phyloP scores from a whole-genome alignment of 1,139 yeast genomes.

The Blastobotrys illinoisensis region DNA sequence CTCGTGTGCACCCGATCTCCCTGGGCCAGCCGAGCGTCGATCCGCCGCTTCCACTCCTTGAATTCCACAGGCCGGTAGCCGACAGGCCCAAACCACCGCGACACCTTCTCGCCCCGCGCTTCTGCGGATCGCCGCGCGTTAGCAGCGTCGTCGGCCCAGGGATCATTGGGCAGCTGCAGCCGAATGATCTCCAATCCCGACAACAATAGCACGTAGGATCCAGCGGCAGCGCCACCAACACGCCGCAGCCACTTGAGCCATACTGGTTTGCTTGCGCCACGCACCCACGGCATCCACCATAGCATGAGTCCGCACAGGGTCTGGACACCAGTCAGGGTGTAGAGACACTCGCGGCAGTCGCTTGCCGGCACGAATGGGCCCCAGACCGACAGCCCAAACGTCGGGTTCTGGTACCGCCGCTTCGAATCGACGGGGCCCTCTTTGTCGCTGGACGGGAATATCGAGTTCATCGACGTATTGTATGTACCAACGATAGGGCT shows the following conservation, averaged over 20 bases:
- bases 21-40: conserved; percentile 17
- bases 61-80: conserved; percentile 28
- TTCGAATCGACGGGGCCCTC: conserved; percentile 12
- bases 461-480: neutral
- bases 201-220: conserved; percentile 26
- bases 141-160: conserved; percentile 34
- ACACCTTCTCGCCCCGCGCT: conserved; percentile 18
- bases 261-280: neutral
- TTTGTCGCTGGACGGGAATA: neutral
- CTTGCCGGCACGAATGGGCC: conserved; percentile 36
- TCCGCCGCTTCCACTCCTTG: conserved; percentile 29
- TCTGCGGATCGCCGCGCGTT: conserved; percentile 24
- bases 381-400: conserved; percentile 32
- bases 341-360: conserved; percentile 31
- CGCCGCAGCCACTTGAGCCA: conserved; percentile 25
- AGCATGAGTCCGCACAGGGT: conserved; percentile 26
- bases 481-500: neutral
- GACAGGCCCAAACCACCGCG: conserved; percentile 32
- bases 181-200: conserved; percentile 30
- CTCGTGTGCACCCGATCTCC: neutral
- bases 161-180: conserved; percentile 29
- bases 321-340: conserved; percentile 28
- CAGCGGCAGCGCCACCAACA: conserved; percentile 23
- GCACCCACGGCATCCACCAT: conserved; percentile 28
- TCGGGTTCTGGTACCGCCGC: conserved; percentile 26